These are phyloP conservation scores for Pleurostoma richardsiae DNA, from an alignment of 2,329 filamentous ascomycete genomes.

Conservation along the genomic window DNA sequence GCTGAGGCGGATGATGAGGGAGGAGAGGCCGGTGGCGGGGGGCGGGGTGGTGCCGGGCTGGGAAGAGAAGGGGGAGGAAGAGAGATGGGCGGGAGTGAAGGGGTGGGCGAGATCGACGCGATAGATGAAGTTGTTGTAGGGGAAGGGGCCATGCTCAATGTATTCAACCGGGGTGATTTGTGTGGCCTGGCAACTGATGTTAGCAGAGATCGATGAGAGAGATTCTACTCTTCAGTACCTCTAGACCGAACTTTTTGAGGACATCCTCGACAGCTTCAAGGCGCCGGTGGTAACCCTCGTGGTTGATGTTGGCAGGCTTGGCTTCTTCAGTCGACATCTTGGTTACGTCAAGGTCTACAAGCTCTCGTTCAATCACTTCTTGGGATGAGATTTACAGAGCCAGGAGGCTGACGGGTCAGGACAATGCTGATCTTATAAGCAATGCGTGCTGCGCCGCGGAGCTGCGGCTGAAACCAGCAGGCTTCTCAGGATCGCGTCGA, in stretches of 20 bases:
- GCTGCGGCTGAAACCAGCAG: too few relatives aligned
- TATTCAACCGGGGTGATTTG: constrained; percentile 12
- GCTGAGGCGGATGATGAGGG: constrained; percentile 16
- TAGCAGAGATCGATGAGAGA: too few relatives aligned
- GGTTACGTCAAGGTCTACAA: too few relatives aligned
- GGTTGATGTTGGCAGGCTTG: constrained; percentile 2
- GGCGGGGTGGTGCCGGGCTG: constrained; percentile 8
- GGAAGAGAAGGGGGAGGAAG: constrained; percentile 4
- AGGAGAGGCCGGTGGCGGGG: constrained; percentile 6
- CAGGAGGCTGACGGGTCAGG: too few relatives aligned
- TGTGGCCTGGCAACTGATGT: background rate
- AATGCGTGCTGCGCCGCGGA: too few relatives aligned
- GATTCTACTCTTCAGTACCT: too few relatives aligned
- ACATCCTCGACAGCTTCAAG: constrained; percentile 8
- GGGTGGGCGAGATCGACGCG: constrained; percentile 12
- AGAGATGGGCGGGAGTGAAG: background rate
- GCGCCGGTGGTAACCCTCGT: constrained; percentile 9
- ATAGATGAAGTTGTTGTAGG: constrained; percentile 19
- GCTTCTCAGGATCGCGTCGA: too few relatives aligned
- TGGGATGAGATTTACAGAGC: too few relatives aligned
- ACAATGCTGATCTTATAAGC: too few relatives aligned
- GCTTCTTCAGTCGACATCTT: too few relatives aligned
- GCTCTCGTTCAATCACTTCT: too few relatives aligned
- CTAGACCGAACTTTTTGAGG: constrained; percentile 6
- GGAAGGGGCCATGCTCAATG: constrained; percentile 10